Conservation (phyloP, 257 asterid genomes). For the Oldenlandia corymbosa region DNA sequence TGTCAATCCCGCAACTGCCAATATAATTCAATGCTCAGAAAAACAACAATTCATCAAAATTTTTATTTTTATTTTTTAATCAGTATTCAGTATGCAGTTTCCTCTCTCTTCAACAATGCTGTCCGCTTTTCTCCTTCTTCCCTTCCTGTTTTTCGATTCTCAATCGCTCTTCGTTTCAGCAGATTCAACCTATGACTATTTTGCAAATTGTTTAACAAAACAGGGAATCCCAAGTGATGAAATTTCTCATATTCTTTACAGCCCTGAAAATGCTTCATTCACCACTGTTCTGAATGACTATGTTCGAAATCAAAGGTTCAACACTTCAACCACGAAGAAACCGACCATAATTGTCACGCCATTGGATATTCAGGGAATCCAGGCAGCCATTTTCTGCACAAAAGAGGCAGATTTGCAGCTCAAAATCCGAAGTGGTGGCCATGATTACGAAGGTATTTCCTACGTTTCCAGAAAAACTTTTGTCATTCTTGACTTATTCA, state of each 20-base stretch:
- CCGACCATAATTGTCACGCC: conserved; percentile 35
- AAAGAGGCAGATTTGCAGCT: conserved; percentile 22
- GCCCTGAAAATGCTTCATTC: conserved; percentile 19
- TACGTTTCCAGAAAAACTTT: no score
- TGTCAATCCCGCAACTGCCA: no score
- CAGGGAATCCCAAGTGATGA: conserved; percentile 6
- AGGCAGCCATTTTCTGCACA: conserved; percentile 25
- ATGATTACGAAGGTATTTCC: no score
- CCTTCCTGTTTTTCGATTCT: not conserved
- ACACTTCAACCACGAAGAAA: conserved; percentile 19
- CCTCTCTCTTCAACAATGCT: not conserved
- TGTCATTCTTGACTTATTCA: conserved; percentile 34
- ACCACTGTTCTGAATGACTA: conserved; percentile 17
- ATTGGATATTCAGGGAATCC: conserved; percentile 15
- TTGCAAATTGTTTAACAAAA: conserved; percentile 22
- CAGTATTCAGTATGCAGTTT: not conserved
- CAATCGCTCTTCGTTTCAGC: conserved; percentile 6
- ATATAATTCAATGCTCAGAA: not conserved
- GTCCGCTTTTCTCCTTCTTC: conserved; percentile 5
- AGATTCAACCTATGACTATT: conserved; percentile 11
- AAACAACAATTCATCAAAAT: no score
- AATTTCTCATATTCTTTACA: conserved; percentile 17
- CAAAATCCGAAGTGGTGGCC: conserved; percentile 48
- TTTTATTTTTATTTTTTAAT: no score
- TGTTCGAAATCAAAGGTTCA: conserved; percentile 29